A percentile compares a stretch with the other conserved stretches of the same genome.
These are phyloP conservation scores for Neophaeococcomyces mojaviensis DNA, from an alignment of 2,329 filamentous ascomycete genomes.

Conservation along the genomic window DNA sequence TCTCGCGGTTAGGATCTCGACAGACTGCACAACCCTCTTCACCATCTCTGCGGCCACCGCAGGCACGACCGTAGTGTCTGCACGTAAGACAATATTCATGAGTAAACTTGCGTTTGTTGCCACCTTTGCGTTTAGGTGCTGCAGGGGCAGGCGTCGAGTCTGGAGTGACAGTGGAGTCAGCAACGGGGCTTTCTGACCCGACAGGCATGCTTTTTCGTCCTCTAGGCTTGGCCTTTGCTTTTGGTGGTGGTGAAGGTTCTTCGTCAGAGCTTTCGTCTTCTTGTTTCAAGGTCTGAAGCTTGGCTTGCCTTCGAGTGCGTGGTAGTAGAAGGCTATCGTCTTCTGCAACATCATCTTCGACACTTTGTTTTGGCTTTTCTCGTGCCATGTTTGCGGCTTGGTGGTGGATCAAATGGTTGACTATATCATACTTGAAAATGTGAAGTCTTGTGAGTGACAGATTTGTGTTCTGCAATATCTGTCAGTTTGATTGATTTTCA, in stretches of 20 bases:
- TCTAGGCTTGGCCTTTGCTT: neutral
- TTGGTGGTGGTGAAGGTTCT: neutral
- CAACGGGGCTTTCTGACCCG: neutral
- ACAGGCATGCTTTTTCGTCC: neutral
- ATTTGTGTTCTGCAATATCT: too few species aligned
- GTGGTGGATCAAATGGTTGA: too few species aligned
- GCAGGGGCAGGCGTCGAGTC: neutral
- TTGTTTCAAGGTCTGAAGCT: neutral
- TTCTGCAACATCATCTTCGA: too few species aligned
- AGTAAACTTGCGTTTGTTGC: conserved; percentile 7
- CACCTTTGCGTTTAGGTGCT: conserved; percentile 1
- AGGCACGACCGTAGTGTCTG: conserved; percentile 6
- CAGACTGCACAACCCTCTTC: conserved; percentile 4
- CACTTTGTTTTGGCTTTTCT: too few species aligned
- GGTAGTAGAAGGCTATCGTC: neutral
- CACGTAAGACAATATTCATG: conserved; percentile 8
- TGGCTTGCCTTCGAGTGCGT: neutral
- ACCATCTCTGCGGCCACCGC: conserved; percentile 3
- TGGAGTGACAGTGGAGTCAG: neutral
- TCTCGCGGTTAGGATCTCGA: conserved; percentile 6
- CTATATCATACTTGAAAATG: too few species aligned
- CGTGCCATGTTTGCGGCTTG: too few species aligned
- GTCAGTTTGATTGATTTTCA: too few species aligned
- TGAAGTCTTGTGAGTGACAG: too few species aligned
- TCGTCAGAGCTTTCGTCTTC: neutral